Percentiles rank a stretch among this genome's conserved stretches.
These are phyloP conservation scores for Thielaviopsis populi DNA, from an alignment of 2,329 filamentous ascomycete species.

Conservation along the genomic window DNA sequence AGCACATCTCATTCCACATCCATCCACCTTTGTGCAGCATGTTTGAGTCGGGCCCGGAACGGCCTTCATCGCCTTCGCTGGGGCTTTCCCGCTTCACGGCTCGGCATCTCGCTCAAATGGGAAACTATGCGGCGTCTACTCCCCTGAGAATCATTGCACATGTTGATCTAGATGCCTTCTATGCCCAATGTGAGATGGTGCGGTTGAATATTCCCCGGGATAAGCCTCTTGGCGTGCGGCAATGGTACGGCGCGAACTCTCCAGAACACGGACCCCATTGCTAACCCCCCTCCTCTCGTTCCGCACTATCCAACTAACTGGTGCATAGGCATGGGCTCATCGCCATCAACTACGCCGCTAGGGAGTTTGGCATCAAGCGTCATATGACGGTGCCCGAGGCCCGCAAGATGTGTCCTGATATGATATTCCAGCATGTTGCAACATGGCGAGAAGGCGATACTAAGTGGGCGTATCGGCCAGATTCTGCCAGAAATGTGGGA, in stretches of 20 bases:
- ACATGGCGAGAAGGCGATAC: conserved; percentile 88
- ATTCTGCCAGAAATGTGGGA: conserved; percentile 62
- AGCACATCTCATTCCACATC: no score
- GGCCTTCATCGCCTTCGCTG: conserved; percentile 6
- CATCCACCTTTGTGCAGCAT: no score
- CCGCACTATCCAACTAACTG: conserved; percentile 16
- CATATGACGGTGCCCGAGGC: conserved; percentile 72
- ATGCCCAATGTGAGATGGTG: conserved; percentile 91
- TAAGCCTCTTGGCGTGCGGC: conserved; percentile 78
- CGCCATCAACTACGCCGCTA: conserved; percentile 87
- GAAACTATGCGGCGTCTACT: conserved; percentile 52
- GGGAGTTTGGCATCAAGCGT: conserved; percentile 61
- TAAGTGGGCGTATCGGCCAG: conserved; percentile 79
- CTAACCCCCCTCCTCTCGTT: no score
- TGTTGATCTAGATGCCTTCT: conserved; percentile 94
- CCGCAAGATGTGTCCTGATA: conserved; percentile 66
- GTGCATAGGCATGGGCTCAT: conserved; percentile 65
- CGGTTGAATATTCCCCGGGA: conserved; percentile 60
- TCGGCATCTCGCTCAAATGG: conserved; percentile 64
- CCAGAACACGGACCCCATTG: not conserved
- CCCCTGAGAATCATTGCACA: conserved; percentile 81
- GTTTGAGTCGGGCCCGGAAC: not conserved
- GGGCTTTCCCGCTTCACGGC: conserved; percentile 64
- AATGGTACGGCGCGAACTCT: conserved; percentile 46
- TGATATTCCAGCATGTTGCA: conserved; percentile 83